These are phyloP conservation scores for Phylloporus scabripes DNA, from an alignment of 768 basidiomycete genomes.

Conservation along the genomic window DNA sequence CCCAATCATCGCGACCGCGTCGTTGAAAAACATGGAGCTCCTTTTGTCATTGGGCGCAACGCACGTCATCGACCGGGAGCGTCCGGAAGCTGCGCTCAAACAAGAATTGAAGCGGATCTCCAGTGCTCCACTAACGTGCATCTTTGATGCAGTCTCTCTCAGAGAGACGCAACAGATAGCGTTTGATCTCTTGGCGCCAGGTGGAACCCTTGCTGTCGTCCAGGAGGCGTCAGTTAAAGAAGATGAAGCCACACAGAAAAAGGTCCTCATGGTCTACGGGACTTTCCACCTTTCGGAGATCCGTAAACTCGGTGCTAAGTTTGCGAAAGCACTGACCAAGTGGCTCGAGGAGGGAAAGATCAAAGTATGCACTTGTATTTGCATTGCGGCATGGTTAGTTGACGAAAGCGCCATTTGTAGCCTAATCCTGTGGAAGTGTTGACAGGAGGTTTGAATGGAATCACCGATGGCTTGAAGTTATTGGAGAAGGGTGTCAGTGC, in stretches of 20 bases:
- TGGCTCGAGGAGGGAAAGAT: constrained; percentile 17
- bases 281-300: constrained; percentile 4
- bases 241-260: background rate
- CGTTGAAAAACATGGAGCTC: constrained; percentile 24
- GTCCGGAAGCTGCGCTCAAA: constrained; percentile 10
- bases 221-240: background rate
- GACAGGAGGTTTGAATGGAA: constrained; percentile 32
- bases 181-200: constrained; percentile 26
- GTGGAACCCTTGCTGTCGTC: constrained; percentile 25
- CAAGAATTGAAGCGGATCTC: background rate
- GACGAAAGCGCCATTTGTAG: constrained; percentile 10
- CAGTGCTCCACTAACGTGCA: background rate
- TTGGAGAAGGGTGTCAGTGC: constrained; percentile 33
- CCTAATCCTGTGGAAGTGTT: constrained; percentile 36
- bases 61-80: constrained; percentile 29
- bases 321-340: constrained; percentile 11
- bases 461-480: constrained; percentile 28
- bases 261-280: constrained; percentile 6
- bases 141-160: constrained; percentile 27
- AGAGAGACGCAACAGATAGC: constrained; percentile 29
- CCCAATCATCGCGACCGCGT: constrained; percentile 35
- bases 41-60: constrained; percentile 34
- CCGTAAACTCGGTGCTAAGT: constrained; percentile 10
- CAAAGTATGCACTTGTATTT: constrained; percentile 8
- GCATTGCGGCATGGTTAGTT: background rate